These are phyloP conservation scores for Pyricularia sp. DNA, from an alignment of 2,329 filamentous ascomycete genomes.

Conservation along the genomic window DNA sequence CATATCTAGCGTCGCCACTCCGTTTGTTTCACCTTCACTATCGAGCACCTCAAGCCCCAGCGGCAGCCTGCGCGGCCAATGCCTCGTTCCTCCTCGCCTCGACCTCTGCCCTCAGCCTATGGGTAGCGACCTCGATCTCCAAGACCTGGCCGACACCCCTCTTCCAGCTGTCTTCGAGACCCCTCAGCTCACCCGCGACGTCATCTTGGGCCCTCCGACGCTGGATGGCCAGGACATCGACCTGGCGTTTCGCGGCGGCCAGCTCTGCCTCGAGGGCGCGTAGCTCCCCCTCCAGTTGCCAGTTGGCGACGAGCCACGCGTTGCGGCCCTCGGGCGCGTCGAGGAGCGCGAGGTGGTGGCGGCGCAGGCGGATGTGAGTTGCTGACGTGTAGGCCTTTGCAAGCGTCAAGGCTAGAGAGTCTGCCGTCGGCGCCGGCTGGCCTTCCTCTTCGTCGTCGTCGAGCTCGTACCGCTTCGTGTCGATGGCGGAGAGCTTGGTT, in stretches of 20 bases:
- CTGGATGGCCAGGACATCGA: conserved; percentile 64
- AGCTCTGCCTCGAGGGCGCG: conserved; percentile 66
- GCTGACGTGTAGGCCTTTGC: conserved; percentile 40
- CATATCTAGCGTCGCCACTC: not conserved
- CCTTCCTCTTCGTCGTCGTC: conserved; percentile 37
- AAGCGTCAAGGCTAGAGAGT: conserved; percentile 52
- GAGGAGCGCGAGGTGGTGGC: conserved; percentile 57
- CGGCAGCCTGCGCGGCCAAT: not conserved
- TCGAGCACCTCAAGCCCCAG: not conserved
- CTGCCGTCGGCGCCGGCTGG: conserved; percentile 9
- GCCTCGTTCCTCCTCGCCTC: not conserved
- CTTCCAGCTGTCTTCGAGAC: conserved; percentile 67
- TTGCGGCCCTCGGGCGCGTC: conserved; percentile 72
- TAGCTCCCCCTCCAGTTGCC: conserved; percentile 65
- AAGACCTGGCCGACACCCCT: conserved; percentile 68
- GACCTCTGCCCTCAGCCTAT: conserved; percentile 44
- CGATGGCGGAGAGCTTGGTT: conserved; percentile 51
- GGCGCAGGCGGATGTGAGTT: conserved; percentile 42
- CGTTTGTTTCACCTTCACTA: not conserved
- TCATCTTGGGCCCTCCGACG: conserved; percentile 63
- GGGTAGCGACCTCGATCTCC: conserved; percentile 79
- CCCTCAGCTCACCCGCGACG: conserved; percentile 61
- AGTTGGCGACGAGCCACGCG: conserved; percentile 83
- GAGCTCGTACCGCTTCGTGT: conserved; percentile 75
- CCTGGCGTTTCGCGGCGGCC: conserved; percentile 52